Evolutionary conservation across 2,329 filamentous ascomycete species (phyloP), one percentile per base, ranked within the genome.

Genomic region (Cladorrhinum sp.): DNA sequence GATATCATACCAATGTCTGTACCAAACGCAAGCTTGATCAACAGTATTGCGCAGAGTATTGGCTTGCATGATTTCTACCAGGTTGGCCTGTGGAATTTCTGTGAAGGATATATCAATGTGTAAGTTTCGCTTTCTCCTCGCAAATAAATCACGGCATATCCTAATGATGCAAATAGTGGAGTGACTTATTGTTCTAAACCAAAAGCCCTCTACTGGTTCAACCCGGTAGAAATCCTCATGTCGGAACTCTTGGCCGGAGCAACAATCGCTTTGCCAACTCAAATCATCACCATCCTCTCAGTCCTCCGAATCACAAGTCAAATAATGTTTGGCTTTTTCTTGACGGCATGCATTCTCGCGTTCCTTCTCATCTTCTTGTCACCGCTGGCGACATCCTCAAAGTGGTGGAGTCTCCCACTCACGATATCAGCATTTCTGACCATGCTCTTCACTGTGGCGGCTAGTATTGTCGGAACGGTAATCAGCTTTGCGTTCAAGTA

Each of bases 1-100:
- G 84, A 96, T 69, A 89, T 97, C 72, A 88, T 96, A 60, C 89
- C 90, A 0, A 79, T 85, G 33, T 86, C 84, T 4, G 83, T 91
- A 16, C 88, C 89, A 48, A 89, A 92, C 72, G 86, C 86, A 9
- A 77, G 82, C 23, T 81, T 96, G 51, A 89, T 96, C 75, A 96
- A 96, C 78, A 92, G 87, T 51, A 92, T 96, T 66, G 92, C 92
- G 3, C 87, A 91, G 56, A 91, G 89, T 21, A 80, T 97, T 58
- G 94, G 93, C 28, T 81, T 97, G 54, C 92, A 96, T 73, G 94
- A 97, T 75, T 97, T 96, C 76, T 97, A 97, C 75, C 90, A 92
- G 69, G 90, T 96, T 26, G 93, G 93, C 5, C 77, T 97, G 46
- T 98, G 94, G 94, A 89, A 87, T 62, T 96, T 89, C 74, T 98